Evolutionary conservation across 768 basidiomycete species (phyloP), one percentile per base, ranked within the genome.

Genomic region (Boletus pseudopeckii): DNA sequence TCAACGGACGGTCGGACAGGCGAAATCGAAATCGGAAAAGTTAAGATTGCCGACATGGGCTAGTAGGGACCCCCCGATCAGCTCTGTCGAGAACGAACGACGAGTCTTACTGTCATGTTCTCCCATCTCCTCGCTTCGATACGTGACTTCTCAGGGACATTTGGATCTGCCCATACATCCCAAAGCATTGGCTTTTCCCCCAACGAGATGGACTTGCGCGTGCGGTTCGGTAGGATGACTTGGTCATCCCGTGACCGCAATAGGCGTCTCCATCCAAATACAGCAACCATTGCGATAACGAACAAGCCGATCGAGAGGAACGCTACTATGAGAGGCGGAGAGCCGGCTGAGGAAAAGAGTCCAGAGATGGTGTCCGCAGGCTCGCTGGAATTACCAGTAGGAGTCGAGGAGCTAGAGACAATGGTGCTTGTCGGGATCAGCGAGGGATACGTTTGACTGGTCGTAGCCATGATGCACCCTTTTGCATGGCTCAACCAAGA

Each of bases 301-400:
- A 85, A 81, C 17, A 86, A 60, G 4, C 80, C 81, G 28, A 83
- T 75, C n/a, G 80, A 78, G 24, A 86, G 68, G 61, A 84, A 81
- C 2, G 79, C 81, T 36, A 85, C 73, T 43, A 86, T 79, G 57
- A 85, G 72, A 7, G 81, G 80, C 0, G 81, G 79, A 0, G 81
- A 81, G 11, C 70, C 72, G 1, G 59, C 58, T 2, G 72, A 60
- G n/a, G 71, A 60, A 56, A 75, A 69, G 40, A 67, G 26, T 24
- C 39, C 28, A 26, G 47, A n/a, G 7, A 5, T 36, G 26, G 26
- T 8, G 15, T 18, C 8, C 28, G 28, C 9, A 28, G 28, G 28
- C 2, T 7, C 14, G 1, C 18, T 14, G 7, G 50, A 4, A 20
- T 38, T 11, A 34, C n/a, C n/a, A 4, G 55, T 32, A 9, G 59